Conservation (phyloP, 345 rosid species). For the Salix viminalis region DNA sequence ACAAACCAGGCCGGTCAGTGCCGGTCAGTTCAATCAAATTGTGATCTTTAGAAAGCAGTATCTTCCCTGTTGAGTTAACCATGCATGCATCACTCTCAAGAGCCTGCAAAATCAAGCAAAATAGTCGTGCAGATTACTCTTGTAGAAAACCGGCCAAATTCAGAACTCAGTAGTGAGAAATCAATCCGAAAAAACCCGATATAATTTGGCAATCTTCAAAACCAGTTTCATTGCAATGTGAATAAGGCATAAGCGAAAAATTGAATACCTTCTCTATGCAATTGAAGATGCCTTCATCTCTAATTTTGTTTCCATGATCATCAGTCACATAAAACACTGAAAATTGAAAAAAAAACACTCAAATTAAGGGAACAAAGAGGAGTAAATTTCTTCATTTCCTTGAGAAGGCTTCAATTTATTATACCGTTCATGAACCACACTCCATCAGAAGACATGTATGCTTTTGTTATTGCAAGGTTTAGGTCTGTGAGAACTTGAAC, state of each 20-base stretch:
- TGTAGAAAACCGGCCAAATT: too few relatives aligned
- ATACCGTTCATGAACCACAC: conserved; percentile 96
- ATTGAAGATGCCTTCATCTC: conserved; percentile 51
- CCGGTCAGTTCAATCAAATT: conserved; percentile 81
- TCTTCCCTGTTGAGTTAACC: conserved; percentile 21
- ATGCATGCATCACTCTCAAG: conserved; percentile 57
- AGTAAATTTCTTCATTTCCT: background rate
- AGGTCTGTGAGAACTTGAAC: conserved; percentile 81
- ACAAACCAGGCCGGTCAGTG: conserved; percentile 77
- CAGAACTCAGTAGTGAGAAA: too few relatives aligned
- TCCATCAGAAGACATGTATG: conserved; percentile 83
- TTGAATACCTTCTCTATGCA: conserved; percentile 56
- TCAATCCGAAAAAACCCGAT: too few relatives aligned
- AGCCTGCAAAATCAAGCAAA: conserved; percentile 42
- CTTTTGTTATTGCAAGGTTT: conserved; percentile 80
- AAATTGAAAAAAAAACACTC: conserved; percentile 9
- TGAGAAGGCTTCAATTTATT: conserved; percentile 2
- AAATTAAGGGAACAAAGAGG: background rate
- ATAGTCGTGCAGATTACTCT: background rate
- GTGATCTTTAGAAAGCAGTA: conserved; percentile 71
- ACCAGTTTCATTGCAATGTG: background rate
- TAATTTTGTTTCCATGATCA: conserved; percentile 60
- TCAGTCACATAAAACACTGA: conserved; percentile 78
- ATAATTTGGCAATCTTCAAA: too few relatives aligned
- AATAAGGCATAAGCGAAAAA: background rate